Conservation (phyloP, 2,329 filamentous ascomycete genomes). For the Hypoxylon sp. region DNA sequence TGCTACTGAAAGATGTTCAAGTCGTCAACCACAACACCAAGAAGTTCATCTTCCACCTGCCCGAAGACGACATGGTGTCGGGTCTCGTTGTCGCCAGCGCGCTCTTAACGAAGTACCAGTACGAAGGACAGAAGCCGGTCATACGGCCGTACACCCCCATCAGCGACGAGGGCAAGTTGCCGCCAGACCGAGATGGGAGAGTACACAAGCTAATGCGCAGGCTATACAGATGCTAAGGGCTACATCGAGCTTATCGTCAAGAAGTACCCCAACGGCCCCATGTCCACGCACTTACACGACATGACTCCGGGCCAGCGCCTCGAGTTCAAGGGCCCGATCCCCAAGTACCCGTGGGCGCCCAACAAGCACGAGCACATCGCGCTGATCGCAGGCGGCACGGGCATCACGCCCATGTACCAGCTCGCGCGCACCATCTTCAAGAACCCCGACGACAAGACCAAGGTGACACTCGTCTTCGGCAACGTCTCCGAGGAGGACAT, state of each 20-base stretch:
- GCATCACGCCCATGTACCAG: constrained; percentile 99
- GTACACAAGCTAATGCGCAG: constrained; percentile 21
- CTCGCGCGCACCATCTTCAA: constrained; percentile 91
- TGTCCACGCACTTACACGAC: constrained; percentile 89
- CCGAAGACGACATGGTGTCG: constrained; percentile 84
- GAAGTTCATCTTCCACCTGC: constrained; percentile 87
- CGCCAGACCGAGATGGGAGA: background rate
- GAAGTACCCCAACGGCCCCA: constrained; percentile 88
- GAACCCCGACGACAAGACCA: constrained; percentile 96
- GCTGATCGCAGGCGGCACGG: constrained; percentile 92
- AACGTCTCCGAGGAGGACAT: constrained; percentile 94
- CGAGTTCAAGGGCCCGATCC: constrained; percentile 93
- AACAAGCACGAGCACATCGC: constrained; percentile 96
- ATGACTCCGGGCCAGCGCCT: constrained; percentile 85
- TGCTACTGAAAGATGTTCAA: constrained; percentile 84
- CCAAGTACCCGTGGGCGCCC: constrained; percentile 88
- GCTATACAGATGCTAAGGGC: constrained; percentile 73
- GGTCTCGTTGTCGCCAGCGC: constrained; percentile 87
- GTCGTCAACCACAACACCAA: constrained; percentile 95
- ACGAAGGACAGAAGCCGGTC: constrained; percentile 84
- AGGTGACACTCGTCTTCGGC: constrained; percentile 94
- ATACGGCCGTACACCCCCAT: constrained; percentile 94
- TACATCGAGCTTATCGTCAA: constrained; percentile 92
- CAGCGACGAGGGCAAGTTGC: constrained; percentile 79
- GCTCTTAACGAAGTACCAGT: constrained; percentile 91